A percentile compares a stretch with the other conserved stretches of the same genome.
These are phyloP conservation scores for Candida suzukii DNA, from an alignment of 805 yeast genomes.

Conservation along the genomic window DNA sequence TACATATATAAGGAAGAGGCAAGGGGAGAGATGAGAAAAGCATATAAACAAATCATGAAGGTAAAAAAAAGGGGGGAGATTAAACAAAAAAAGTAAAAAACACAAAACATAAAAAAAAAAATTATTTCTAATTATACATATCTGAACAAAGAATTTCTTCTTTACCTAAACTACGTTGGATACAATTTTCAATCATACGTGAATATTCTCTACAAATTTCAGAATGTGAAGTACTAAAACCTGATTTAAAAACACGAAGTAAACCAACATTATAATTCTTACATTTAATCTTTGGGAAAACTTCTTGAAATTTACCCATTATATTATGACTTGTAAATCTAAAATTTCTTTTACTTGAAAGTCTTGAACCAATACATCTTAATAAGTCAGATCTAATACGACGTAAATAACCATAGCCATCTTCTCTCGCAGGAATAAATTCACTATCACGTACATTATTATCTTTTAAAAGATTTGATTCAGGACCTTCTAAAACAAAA, in stretches of 20 bases:
- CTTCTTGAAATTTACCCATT: constrained; percentile 28
- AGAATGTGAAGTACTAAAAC: constrained; percentile 38
- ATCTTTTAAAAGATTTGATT: constrained; percentile 24
- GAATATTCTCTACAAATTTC: constrained; percentile 50
- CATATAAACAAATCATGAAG: no score
- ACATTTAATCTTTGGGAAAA: constrained; percentile 27
- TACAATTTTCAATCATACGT: constrained; percentile 41
- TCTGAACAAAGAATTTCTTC: constrained; percentile 36
- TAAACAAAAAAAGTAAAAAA: no score
- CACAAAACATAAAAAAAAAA: background rate
- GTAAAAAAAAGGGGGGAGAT: no score
- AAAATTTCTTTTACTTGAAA: constrained; percentile 10
- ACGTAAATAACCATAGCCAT: constrained; percentile 38
- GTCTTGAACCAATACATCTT: constrained; percentile 2
- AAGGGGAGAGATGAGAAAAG: no score
- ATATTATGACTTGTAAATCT: constrained; percentile 23
- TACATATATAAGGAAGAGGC: no score
- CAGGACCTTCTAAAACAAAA: constrained; percentile 42
- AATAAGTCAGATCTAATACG: constrained; percentile 34
- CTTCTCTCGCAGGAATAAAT: constrained; percentile 32
- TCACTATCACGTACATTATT: constrained; percentile 3
- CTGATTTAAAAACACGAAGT: constrained; percentile 30
- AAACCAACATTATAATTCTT: constrained; percentile 49
- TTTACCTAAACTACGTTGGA: constrained; percentile 46
- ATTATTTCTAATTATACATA: constrained; percentile 29